Base-by-base conservation (phyloP, 2,329 filamentous ascomycete genomes). In the Fusarium sp. region DNA sequence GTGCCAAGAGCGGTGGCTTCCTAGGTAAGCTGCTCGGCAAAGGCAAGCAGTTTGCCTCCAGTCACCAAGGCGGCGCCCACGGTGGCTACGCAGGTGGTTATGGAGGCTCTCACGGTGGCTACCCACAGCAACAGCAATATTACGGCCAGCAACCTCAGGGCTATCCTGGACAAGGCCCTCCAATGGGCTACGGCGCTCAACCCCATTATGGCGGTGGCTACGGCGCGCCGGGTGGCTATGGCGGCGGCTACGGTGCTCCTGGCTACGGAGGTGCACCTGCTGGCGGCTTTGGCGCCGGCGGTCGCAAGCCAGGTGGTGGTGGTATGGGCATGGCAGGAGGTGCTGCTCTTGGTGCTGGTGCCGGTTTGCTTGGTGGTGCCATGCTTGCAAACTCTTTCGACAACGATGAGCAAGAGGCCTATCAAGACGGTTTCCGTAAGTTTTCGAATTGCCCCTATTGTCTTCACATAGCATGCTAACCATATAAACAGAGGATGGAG, bases 311-410 rank as follows among this genome's bases (percentile, higher is more conserved):
- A 42, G 75, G 75, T 46, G 78, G 79, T 25, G 77, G 76, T 40
- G 74, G 76, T 19, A 74, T 94, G 78, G 91, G 91, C n/a, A 82
- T 85, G 58, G 86, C 83, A 2, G 92, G 91, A 43, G 92, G 88
- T 47, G 87, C 89, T 8, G 91, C 91, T 22, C 79, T 96, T 39
- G 93, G 93, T 78, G 76, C 91, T 5, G 93, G 92, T 67, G 93
- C 90, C 63, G 93, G 93, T 75, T 72, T 97, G 73, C 70, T 97
- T 1, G 93, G 92, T 68, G 93, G 93, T 52, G 85, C 87, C 61
- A 61, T 96, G 70, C 76, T 96, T 29, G 88, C 83, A 3, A 81
- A 90, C 71, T 88, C 88, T 1, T 81, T 93, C 46, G 78, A 90
- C 53, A 85, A 88, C 59, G 74, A 83, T 42, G 76, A 91, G 65